These are phyloP conservation scores for Helianthus annuus DNA, from an alignment of 129 eudicot species.

Conservation along the genomic window DNA sequence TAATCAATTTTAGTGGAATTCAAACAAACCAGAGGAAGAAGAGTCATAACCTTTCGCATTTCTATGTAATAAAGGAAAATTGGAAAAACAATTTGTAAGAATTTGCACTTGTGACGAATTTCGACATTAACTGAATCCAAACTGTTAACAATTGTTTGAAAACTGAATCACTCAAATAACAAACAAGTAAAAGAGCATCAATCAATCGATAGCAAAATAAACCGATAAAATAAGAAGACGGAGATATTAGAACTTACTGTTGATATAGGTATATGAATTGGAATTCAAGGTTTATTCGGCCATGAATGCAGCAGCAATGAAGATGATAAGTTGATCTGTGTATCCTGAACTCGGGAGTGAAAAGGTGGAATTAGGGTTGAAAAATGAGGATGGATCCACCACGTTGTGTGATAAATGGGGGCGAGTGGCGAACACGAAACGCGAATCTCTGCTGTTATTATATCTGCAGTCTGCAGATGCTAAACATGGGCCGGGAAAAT, in stretches of 20 bases:
- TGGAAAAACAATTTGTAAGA: neutral
- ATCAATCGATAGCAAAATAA: neutral
- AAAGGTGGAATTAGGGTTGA: neutral
- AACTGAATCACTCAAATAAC: neutral
- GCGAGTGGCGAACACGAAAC: neutral
- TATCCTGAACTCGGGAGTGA: no score
- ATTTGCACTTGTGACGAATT: neutral
- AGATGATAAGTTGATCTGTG: no score
- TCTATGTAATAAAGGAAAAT: neutral
- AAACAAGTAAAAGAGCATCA: neutral
- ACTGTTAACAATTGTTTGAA: no score
- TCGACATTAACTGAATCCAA: neutral
- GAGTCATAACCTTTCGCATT: neutral
- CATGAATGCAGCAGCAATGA: no score
- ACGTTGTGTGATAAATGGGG: neutral
- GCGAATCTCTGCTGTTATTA: neutral
- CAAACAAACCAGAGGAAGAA: neutral
- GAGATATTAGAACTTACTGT: conserved; percentile 1
- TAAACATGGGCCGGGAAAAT: neutral
- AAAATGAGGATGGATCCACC: conserved; percentile 19
- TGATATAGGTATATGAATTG: neutral
- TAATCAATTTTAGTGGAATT: conserved; percentile 18
- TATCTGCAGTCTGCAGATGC: neutral
- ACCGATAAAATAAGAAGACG: neutral
- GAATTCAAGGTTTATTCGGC: no score